A percentile compares a stretch with the other conserved stretches of the same genome.
Evolutionary conservation across 768 basidiomycete species (phyloP).

Genomic region (Leccinellum luteum): DNA sequence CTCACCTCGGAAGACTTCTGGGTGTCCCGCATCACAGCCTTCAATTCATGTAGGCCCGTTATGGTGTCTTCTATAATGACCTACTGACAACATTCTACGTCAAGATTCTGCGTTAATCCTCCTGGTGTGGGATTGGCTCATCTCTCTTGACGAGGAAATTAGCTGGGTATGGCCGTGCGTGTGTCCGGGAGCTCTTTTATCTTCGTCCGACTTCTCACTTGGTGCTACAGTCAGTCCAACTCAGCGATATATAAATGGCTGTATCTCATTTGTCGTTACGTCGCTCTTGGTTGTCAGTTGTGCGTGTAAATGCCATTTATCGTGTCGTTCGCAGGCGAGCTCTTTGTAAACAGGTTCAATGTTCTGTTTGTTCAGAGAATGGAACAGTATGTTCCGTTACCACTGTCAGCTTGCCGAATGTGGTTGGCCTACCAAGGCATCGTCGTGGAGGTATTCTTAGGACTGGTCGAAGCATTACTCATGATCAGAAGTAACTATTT

Average conservation of each 20-base stretch:
- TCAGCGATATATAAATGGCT: constrained; percentile 4
- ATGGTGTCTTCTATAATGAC: background rate
- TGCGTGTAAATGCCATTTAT: background rate
- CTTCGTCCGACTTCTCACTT: background rate
- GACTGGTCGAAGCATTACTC: constrained; percentile 10
- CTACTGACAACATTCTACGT: background rate
- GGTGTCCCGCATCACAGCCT: constrained; percentile 10
- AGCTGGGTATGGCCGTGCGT: constrained; percentile 8
- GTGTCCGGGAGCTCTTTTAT: background rate
- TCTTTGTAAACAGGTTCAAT: background rate
- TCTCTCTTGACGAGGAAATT: constrained; percentile 8
- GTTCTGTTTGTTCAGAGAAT: constrained; percentile 4
- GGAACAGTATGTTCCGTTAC: constrained; percentile 1
- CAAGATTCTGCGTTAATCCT: constrained; percentile 3
- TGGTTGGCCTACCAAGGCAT: constrained; percentile 12
- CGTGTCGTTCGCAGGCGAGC: background rate
- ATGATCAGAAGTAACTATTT: constrained; percentile 8
- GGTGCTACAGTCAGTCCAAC: background rate
- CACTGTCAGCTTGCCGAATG: background rate
- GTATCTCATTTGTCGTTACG: constrained; percentile 11
- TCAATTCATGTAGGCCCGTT: constrained; percentile 7
- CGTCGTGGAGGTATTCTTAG: constrained; percentile 1
- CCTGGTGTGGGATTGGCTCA: constrained; percentile 11
- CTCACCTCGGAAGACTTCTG: constrained; percentile 5
- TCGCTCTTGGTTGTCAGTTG: constrained; percentile 6